Evolutionary conservation across 495 filamentous ascomycete genomes (phyloP), one percentile per base, ranked within the genome.

Genomic region (Corynascus novoguineensis): DNA sequence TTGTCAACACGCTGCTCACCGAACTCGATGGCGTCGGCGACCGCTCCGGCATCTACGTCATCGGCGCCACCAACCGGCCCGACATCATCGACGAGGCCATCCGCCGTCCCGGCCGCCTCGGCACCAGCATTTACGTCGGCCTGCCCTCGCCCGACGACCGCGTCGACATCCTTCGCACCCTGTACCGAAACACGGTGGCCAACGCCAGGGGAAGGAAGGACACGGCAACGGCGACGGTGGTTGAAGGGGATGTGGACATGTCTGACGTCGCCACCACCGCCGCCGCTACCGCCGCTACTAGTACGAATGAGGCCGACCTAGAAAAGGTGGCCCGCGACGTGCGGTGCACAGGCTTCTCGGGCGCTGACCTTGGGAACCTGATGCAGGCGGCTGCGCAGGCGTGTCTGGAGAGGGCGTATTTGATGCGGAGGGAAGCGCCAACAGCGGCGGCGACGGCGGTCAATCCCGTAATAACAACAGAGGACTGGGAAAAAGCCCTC

Each of bases 41-140:
- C 53, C 84, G 95, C 15, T 77, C 81, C 40, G 92, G 95, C 3
- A 92, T 98, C 62, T 97, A 95, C 69, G 88, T 98, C 27, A 87
- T 98, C 57, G 93, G 89, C 14, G 93, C 93, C 1, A 97, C 95
- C 4, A 98, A 98, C 66, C 74, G 93, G 1, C 92, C 92, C 2
- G 93, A 98, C 64, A 95, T 96, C 66, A 97, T 98, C 64, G 93
- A 98, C 67, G 84, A 88, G 1, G 93, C 93, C 6, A 97, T 98
- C 84, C 81, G 96, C 12, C 85, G 93, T 3, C 92, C 93, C 0
- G 93, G 93, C 12, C 83, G 93, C 40, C 79, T 98, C 3, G 95
- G 92, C 59, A 95, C 88, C 3, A 82, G 87, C 21, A 81, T 97
- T 37, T 97, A 92, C 65, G 89, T 98, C 46, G 93, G 92, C 68